A percentile compares a stretch with the other conserved stretches of the same genome.
phyloP scores from a whole-genome alignment of 148 eudicot genomes.

The Arctostaphylos glauca region DNA sequence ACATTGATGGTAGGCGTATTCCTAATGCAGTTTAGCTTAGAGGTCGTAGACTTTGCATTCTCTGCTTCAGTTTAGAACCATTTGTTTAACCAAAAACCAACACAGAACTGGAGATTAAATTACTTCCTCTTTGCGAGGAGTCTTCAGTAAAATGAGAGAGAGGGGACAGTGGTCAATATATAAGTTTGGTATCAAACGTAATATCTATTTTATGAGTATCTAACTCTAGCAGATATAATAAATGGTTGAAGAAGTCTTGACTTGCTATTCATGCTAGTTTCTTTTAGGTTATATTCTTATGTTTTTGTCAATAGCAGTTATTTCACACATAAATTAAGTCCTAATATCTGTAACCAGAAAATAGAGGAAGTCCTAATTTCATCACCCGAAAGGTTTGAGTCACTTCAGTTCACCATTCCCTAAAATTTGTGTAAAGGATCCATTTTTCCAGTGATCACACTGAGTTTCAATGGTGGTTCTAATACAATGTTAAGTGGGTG shows the following conservation, averaged over 20 bases:
- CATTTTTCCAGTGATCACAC: background rate
- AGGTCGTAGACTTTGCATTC: background rate
- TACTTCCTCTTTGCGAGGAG: background rate
- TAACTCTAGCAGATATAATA: background rate
- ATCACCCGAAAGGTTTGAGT: background rate
- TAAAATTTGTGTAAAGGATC: background rate
- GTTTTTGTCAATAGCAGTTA: background rate
- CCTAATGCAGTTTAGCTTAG: background rate
- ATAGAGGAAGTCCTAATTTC: background rate
- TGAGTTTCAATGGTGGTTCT: background rate
- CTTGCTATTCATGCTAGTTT: background rate
- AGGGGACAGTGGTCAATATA: background rate
- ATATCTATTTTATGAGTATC: background rate
- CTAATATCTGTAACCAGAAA: background rate
- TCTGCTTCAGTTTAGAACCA: background rate
- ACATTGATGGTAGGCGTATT: background rate
- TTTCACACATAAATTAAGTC: background rate
- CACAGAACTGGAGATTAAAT: background rate
- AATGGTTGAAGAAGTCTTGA: background rate
- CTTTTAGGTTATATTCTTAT: background rate
- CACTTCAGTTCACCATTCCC: background rate
- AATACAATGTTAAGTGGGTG: background rate
- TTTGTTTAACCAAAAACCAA: background rate
- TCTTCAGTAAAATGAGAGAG: background rate
- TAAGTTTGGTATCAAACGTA: background rate